Base-by-base conservation (phyloP, 331 rosid species). In the Rhamnella rubrinervis region DNA sequence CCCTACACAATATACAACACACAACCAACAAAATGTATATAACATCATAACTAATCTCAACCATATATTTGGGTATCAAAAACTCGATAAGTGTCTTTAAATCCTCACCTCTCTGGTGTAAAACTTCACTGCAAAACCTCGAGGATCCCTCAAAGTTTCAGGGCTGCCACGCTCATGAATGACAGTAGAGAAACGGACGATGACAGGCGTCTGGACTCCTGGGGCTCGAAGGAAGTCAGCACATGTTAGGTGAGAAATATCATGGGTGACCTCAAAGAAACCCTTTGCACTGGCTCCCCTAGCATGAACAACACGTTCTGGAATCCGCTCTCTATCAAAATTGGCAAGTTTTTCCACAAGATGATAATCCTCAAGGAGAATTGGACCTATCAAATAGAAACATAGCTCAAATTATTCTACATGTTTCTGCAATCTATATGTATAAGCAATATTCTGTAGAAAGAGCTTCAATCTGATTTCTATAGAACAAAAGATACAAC, bases 261-360 rank as follows among this genome's bases (percentile, higher is more conserved):
- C 98, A 59, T 93, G 98, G 58, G 98, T 93, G 72, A 90, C 97
- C 83, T 93, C 97, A 71, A 93, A 93, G 82, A 93, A 93, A 4
- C 98, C 97, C 81, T 92, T 92, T 19, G 98, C 98, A 78, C 98
- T 92, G 19, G 98, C 98, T 75, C 98, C 96, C 82, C 98, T 80
- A 0, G 98, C 98, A 73, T 92, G 98, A 49, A 92, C 98, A 19
- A 92, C 98, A 38, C 97, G 98, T 71, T 93, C 97, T 21, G 98
- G 98, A 68, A 93, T 90, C n/a, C 97, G 65, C 55, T 93, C 98
- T 72, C 98, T 78, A 18, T 83, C 92, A 53, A 90, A 93, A 9
- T 91, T 83, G 1, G 98, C 97, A 47, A 93, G 74, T 75, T 93
- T 93, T 50, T 93, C 98, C 57, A 93, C 85, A 51, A 93, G 82